Evolutionary conservation across 768 basidiomycete genomes (phyloP).

Genomic region (Amanita brunnescens): DNA sequence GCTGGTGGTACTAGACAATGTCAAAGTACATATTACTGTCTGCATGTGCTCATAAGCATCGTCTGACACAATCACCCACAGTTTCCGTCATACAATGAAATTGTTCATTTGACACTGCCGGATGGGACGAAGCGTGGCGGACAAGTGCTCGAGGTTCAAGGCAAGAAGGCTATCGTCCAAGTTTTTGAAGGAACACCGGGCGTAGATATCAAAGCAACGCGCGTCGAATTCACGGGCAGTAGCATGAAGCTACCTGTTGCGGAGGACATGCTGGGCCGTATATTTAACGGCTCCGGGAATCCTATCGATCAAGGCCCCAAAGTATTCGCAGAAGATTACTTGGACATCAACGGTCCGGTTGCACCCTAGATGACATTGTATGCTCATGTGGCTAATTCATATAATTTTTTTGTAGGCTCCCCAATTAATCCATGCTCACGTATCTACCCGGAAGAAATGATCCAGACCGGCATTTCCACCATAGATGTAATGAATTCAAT

Average conservation of each 20-base stretch:
- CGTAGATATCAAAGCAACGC: slow-evolving; percentile 94
- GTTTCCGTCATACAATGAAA: slow-evolving; percentile 99
- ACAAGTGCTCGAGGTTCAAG: slow-evolving; percentile 95
- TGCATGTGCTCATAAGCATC: background rate
- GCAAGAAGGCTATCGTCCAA: slow-evolving; percentile 98
- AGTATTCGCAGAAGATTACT: slow-evolving; percentile 98
- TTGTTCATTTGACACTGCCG: slow-evolving; percentile 89
- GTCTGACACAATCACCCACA: slow-evolving; percentile 21
- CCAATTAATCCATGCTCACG: slow-evolving; percentile 98
- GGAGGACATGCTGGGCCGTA: slow-evolving; percentile 97
- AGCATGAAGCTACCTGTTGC: slow-evolving; percentile 99
- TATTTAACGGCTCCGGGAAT: slow-evolving; percentile 97
- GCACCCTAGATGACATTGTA: slow-evolving; percentile 6
- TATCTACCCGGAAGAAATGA: slow-evolving; percentile 99
- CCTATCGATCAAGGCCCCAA: slow-evolving; percentile 99
- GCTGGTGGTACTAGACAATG: slow-evolving; percentile 94
- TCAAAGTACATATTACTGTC: slow-evolving; percentile 58
- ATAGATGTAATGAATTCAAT: slow-evolving; percentile 99
- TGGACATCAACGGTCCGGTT: slow-evolving; percentile 91
- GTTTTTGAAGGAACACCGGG: slow-evolving; percentile 98
- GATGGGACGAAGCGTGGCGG: slow-evolving; percentile 94
- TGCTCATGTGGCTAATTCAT: background rate
- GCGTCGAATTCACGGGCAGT: slow-evolving; percentile 95
- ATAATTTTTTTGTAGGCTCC: slow-evolving; percentile 49
- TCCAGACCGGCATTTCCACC: slow-evolving; percentile 99